Evolutionary conservation across 306 rosid genomes (phyloP).

Genomic region (Glycyrrhiza uralensis): DNA sequence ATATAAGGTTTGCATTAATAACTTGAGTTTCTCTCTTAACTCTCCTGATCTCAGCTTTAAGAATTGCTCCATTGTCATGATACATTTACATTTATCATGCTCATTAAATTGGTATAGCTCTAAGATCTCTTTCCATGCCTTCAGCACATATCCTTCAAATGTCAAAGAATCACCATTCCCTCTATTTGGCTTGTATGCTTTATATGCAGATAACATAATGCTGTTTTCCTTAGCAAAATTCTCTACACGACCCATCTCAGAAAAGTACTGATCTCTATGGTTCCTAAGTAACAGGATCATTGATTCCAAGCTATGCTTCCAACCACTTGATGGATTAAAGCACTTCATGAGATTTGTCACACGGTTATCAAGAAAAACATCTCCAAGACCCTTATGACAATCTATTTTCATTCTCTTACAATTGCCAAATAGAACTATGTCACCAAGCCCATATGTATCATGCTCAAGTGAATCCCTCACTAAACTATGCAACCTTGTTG

Average conservation of each 20-base stretch:
- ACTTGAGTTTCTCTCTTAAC: too few relatives aligned
- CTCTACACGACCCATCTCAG: background rate
- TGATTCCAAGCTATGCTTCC: slow-evolving; percentile 22
- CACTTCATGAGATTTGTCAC: background rate
- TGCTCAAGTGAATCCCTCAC: background rate
- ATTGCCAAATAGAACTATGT: slow-evolving; percentile 35
- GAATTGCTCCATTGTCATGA: too few relatives aligned
- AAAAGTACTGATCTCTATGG: background rate
- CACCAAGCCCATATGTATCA: slow-evolving; percentile 27
- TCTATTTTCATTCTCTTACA: slow-evolving; percentile 23
- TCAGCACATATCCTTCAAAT: slow-evolving; percentile 23
- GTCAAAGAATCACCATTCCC: background rate
- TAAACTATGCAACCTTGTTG: background rate
- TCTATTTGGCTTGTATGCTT: background rate
- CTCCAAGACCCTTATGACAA: background rate
- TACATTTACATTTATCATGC: too few relatives aligned
- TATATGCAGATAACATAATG: background rate
- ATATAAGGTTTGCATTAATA: too few relatives aligned
- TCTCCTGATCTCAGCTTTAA: too few relatives aligned
- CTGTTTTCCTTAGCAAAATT: background rate
- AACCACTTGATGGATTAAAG: slow-evolving; percentile 7
- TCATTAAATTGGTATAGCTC: too few relatives aligned
- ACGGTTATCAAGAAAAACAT: slow-evolving; percentile 35
- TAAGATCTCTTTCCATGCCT: background rate
- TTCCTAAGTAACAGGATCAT: slow-evolving; percentile 13